Evolutionary conservation across 164 flowering plant genomes (phyloP), one percentile per base, ranked within the genome.

Genomic region (Litsea cubeba): DNA sequence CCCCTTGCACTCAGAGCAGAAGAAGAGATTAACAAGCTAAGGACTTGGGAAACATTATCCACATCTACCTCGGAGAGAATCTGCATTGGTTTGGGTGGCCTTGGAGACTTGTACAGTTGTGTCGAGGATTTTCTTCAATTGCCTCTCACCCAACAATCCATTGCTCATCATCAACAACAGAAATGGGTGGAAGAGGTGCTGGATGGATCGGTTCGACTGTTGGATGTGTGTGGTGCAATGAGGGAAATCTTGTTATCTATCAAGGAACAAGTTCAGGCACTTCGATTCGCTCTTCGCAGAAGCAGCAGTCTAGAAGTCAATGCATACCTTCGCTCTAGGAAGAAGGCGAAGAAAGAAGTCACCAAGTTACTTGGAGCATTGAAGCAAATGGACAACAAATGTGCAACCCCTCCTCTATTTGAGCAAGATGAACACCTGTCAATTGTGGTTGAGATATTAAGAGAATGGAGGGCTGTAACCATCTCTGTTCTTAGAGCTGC

Each of bases 271-370:
- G 70, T 71, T 5, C 81, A 73, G n/a, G 84, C 74, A 20, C 72
- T 83, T 24, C 79, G 76, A 70, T 84, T 85, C 7, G 35, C 62
- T 64, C 69, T 86, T 11, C 84, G 87, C 3, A 78, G 88, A 64
- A 64, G 58, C 24, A 62, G 69, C 6, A 75, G 70, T 12, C 81
- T 77, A 12, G n/a, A 28, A 20, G 32, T 80, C 30, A 62, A 20
- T 12, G 70, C 78, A 22, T 81, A 82, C 72, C 28, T 84, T 30
- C 51, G 76, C 20, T 73, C 70, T 7, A 78, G 81, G 70, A 86
- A 83, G 78, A 79, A 70, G 72, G 57, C 74, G 58, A 83, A 76
- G 73, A 80, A 75, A 69, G 76, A 80, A 15, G 71, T 81, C 24
- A 71, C n/a, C 28, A 83, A 80, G 74, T 71, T 77, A 69, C 30